These are phyloP conservation scores for Pythium phragmiticola DNA, from an alignment of 352 stramenopile species.

Conservation along the genomic window DNA sequence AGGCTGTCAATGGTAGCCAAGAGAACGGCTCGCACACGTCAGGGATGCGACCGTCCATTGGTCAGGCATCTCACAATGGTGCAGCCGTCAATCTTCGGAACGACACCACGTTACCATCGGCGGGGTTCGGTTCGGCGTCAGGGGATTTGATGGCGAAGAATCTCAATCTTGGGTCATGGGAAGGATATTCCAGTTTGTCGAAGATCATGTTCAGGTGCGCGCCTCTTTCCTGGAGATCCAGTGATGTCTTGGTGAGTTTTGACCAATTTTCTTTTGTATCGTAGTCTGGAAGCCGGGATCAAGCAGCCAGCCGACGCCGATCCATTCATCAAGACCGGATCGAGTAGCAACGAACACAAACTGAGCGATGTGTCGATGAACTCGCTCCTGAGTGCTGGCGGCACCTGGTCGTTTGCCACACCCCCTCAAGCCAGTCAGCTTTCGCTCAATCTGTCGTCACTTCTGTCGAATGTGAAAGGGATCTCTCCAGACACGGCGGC, in stretches of 20 bases:
- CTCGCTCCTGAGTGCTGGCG: constrained; percentile 19
- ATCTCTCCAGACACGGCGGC: constrained; percentile 44
- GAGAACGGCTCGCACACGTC: not conserved
- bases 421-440: constrained; percentile 17
- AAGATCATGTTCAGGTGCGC: constrained; percentile 71
- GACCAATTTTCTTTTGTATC: not conserved
- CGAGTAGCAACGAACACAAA: constrained; percentile 19
- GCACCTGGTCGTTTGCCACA: constrained; percentile 17
- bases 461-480: constrained; percentile 51
- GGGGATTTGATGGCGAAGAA: constrained; percentile 40
- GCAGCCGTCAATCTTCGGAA: not conserved
- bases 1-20: not conserved
- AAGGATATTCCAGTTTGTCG: constrained; percentile 73
- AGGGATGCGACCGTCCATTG: constrained; percentile 1
- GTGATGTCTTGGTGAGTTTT: not conserved
- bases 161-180: constrained; percentile 55
- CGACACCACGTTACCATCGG: not conserved
- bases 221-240: not conserved
- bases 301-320: constrained; percentile 12
- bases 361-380: constrained; percentile 26
- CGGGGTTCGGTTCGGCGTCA: constrained; percentile 22
- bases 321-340: not conserved
- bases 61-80: not conserved
- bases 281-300: constrained; percentile 33
- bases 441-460: constrained; percentile 50